Conservation (phyloP, 177 flowering plant species). For the Tripterygium wilfordii region DNA sequence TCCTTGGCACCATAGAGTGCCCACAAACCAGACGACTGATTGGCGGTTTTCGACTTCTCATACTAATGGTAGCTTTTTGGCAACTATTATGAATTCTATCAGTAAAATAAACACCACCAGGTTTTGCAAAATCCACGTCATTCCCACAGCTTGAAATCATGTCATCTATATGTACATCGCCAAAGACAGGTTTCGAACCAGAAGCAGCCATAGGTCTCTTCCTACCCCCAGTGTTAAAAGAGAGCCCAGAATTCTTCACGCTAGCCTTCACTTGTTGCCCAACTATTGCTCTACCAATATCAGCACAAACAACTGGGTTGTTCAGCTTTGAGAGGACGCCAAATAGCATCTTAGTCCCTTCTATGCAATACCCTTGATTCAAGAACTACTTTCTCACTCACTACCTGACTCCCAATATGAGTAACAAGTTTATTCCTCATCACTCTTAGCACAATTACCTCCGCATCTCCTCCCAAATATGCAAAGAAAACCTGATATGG, state of each 20-base stretch:
- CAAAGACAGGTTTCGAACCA: constrained; percentile 35
- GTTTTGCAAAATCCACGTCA: constrained; percentile 24
- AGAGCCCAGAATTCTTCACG: too few relatives aligned
- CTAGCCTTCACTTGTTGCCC: too few relatives aligned
- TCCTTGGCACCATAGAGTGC: constrained; percentile 10
- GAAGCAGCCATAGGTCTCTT: constrained; percentile 50
- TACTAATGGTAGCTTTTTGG: constrained; percentile 30
- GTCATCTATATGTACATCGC: constrained; percentile 39
- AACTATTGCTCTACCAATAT: constrained; percentile 8
- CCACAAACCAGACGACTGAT: constrained; percentile 13
- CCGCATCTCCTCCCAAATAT: too few relatives aligned
- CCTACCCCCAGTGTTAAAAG: too few relatives aligned
- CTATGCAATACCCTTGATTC: too few relatives aligned
- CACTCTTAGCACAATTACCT: too few relatives aligned
- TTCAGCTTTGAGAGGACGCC: constrained; percentile 16
- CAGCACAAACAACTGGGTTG: too few relatives aligned
- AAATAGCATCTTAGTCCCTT: constrained; percentile 23
- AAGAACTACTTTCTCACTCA: too few relatives aligned
- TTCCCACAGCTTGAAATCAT: constrained; percentile 25
- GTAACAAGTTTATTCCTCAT: too few relatives aligned
- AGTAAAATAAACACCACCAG: constrained; percentile 28
- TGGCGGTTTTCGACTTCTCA: constrained; percentile 15
- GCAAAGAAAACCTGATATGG: too few relatives aligned
- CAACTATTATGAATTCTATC: constrained; percentile 24
- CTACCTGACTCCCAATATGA: too few relatives aligned